Conservation (phyloP, 345 rosid genomes). For the Gossypium australe region DNA sequence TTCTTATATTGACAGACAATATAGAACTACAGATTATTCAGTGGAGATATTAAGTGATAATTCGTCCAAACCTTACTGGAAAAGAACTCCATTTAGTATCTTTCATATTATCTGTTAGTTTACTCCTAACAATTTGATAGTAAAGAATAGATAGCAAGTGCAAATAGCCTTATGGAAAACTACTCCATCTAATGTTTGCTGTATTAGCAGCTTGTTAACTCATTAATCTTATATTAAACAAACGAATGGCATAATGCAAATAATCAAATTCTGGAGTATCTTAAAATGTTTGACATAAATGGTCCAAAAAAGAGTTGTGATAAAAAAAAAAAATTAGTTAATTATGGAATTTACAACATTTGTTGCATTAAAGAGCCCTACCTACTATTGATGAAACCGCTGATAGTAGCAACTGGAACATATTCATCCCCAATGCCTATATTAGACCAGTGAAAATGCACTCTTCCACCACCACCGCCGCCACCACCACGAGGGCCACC, state of each 20-base stretch:
- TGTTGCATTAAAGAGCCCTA: constrained; percentile 14
- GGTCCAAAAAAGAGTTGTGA: neutral
- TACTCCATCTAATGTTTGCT: neutral
- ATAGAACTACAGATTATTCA: neutral
- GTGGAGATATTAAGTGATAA: neutral
- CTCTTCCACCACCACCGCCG: constrained; percentile 98
- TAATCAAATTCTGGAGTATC: neutral
- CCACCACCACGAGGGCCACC: constrained; percentile 91
- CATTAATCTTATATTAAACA: neutral
- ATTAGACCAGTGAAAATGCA: constrained; percentile 95
- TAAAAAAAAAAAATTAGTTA: too few species aligned
- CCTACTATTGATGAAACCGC: constrained; percentile 71
- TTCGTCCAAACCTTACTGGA: neutral
- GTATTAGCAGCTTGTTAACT: constrained; percentile 3
- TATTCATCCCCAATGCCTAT: constrained; percentile 70
- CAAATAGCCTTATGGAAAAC: neutral
- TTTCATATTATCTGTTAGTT: neutral
- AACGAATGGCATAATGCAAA: neutral
- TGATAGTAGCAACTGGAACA: constrained; percentile 64
- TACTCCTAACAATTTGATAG: neutral
- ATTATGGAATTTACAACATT: neutral
- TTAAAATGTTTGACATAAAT: neutral
- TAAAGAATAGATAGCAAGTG: neutral
- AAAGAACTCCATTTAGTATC: neutral
- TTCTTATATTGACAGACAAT: neutral